These are phyloP conservation scores for Pneumocystis wakefieldiae DNA, from an alignment of 1,139 yeast species.

Conservation along the genomic window DNA sequence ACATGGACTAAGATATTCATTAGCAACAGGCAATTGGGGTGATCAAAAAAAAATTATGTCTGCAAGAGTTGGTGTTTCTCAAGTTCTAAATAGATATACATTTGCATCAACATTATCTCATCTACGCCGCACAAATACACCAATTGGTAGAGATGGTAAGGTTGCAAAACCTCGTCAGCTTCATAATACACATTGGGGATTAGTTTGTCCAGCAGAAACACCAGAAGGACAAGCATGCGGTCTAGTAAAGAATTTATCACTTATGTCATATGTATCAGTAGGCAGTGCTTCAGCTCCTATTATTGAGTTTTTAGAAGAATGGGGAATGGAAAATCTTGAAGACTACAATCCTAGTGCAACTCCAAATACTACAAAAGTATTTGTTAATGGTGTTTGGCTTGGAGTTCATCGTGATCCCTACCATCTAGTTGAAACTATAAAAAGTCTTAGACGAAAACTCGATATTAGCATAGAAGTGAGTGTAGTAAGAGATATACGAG, in stretches of 20 bases:
- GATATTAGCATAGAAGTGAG: constrained; percentile 94
- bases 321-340: constrained; percentile 98
- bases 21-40: constrained; percentile 99
- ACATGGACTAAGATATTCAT: constrained; percentile 89
- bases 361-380: constrained; percentile 84
- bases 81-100: constrained; percentile 92
- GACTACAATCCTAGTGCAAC: constrained; percentile 89
- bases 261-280: constrained; percentile 95
- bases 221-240: constrained; percentile 99
- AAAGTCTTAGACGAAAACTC: constrained; percentile 84
- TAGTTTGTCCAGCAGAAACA: constrained; percentile 98
- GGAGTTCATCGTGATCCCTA: constrained; percentile 97
- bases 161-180: constrained; percentile 96
- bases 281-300: constrained; percentile 97
- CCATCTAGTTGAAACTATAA: constrained; percentile 74
- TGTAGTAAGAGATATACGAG: constrained; percentile 90
- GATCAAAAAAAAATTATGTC: constrained; percentile 99
- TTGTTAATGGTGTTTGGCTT: constrained; percentile 98
- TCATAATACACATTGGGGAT: constrained; percentile 99
- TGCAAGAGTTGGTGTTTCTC: constrained; percentile 97
- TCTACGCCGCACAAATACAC: constrained; percentile 96
- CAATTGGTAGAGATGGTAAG: constrained; percentile 97
- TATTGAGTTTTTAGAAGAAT: constrained; percentile 82
- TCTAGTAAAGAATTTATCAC: constrained; percentile 81
- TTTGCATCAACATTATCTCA: constrained; percentile 95